Conservation (phyloP, 2,329 filamentous ascomycete species). For the Phyllosticta capitalensis region DNA sequence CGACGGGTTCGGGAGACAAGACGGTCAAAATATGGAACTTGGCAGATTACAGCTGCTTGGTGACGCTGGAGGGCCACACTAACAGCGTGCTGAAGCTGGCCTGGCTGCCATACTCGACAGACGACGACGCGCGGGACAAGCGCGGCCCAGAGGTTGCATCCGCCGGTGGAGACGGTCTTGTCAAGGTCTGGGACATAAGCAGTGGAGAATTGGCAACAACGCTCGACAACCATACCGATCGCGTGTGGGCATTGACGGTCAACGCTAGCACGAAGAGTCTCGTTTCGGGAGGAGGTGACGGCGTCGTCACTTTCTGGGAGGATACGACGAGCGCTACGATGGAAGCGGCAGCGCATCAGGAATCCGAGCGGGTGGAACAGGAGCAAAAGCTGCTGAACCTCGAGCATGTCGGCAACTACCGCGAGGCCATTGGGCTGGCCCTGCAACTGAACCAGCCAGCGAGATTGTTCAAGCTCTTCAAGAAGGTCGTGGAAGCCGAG, state of each 20-base stretch:
- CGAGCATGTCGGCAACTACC: constrained; percentile 77
- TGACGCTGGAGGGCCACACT: constrained; percentile 92
- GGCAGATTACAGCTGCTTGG: constrained; percentile 80
- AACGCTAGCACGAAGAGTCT: constrained; percentile 56
- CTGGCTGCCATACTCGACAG: constrained; percentile 57
- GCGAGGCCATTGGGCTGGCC: constrained; percentile 84
- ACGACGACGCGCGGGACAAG: constrained; percentile 35
- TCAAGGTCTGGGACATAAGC: constrained; percentile 91
- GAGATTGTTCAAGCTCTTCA: constrained; percentile 75
- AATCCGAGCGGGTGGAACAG: constrained; percentile 76
- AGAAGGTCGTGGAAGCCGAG: constrained; percentile 58
- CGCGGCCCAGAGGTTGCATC: constrained; percentile 66
- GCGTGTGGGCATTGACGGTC: constrained; percentile 82
- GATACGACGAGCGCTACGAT: constrained; percentile 81
- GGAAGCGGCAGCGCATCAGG: constrained; percentile 61
- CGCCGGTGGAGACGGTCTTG: constrained; percentile 85
- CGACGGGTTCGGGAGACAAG: constrained; percentile 92
- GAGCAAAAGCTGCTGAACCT: constrained; percentile 92
- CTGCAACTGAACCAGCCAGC: constrained; percentile 91
- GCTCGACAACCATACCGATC: constrained; percentile 91
- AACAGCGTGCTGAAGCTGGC: constrained; percentile 90
- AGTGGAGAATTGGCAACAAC: constrained; percentile 79
- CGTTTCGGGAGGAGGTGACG: constrained; percentile 85
- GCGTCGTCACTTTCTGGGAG: constrained; percentile 89
- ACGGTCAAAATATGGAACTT: constrained; percentile 93